These are phyloP conservation scores for Botryotinia globosa DNA, from an alignment of 2,329 filamentous ascomycete species.

Conservation along the genomic window DNA sequence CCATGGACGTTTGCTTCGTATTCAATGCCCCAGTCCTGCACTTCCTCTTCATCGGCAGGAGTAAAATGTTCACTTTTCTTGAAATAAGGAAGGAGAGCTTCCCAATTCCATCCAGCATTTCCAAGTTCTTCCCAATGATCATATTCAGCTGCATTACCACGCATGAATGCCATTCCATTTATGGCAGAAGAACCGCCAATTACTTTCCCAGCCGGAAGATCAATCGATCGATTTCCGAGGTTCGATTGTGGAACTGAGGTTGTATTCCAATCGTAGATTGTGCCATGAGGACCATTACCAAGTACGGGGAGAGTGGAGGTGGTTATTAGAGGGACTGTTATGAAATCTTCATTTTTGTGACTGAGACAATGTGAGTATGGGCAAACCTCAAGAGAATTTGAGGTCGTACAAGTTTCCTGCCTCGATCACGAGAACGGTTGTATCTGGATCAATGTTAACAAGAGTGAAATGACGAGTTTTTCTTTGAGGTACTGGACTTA, in stretches of 20 bases:
- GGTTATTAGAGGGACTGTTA: slow-evolving; percentile 12
- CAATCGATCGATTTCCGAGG: slow-evolving; percentile 28
- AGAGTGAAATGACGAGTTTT: neutral
- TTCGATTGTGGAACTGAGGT: slow-evolving; percentile 40
- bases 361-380: neutral
- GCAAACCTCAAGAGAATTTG: neutral
- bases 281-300: slow-evolving; percentile 22
- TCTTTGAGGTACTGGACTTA: neutral
- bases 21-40: slow-evolving; percentile 17
- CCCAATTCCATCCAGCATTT: slow-evolving; percentile 43
- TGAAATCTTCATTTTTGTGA: slow-evolving; percentile 17
- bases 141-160: slow-evolving; percentile 33
- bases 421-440: slow-evolving; percentile 17
- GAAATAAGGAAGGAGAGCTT: slow-evolving; percentile 23
- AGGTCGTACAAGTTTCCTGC: slow-evolving; percentile 8
- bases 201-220: slow-evolving; percentile 35
- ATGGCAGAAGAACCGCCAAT: slow-evolving; percentile 42
- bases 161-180: slow-evolving; percentile 33
- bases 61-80: slow-evolving; percentile 36
- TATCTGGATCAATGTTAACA: neutral
- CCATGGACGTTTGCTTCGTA: slow-evolving; percentile 30
- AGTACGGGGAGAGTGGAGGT: neutral
- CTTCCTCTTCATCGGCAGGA: neutral
- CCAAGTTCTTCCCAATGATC: slow-evolving; percentile 44
- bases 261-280: slow-evolving; percentile 45